Conservation (phyloP, 148 eudicot species). For the Amaranthus cruentus region DNA sequence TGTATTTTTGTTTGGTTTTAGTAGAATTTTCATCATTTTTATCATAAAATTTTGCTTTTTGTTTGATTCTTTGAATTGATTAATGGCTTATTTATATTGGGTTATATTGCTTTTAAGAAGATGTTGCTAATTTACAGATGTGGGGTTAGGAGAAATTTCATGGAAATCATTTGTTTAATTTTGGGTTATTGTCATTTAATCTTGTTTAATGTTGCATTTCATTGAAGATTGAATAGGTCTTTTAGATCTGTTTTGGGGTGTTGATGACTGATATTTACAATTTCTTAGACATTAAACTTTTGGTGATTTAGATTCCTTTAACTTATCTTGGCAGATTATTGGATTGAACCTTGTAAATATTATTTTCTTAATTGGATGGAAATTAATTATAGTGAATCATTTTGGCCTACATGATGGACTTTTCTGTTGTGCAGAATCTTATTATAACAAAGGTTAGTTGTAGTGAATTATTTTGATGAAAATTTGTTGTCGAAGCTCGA, state of each 20-base stretch:
- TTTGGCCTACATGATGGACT: constrained; percentile 56
- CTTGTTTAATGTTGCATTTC: too few relatives aligned
- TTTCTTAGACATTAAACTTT: constrained; percentile 4
- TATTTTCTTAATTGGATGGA: not conserved
- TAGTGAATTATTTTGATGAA: not conserved
- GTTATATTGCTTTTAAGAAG: not conserved
- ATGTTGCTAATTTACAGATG: too few relatives aligned
- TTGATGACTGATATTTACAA: not conserved
- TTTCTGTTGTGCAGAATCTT: constrained; percentile 50
- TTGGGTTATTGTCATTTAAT: constrained; percentile 2
- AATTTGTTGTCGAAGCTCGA: not conserved
- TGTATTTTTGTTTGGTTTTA: too few relatives aligned
- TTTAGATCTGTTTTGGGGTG: constrained; percentile 20
- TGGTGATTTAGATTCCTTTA: constrained; percentile 7
- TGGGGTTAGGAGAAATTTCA: not conserved
- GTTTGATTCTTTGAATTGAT: constrained; percentile 7
- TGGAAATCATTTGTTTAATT: constrained; percentile 1
- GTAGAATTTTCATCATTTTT: too few relatives aligned
- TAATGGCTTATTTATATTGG: not conserved
- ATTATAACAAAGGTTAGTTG: constrained; percentile 56
- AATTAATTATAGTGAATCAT: constrained; percentile 1
- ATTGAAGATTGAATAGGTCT: not conserved
- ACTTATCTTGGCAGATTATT: constrained; percentile 13
- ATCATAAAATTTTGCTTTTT: not conserved
- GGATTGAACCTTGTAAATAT: too few relatives aligned